phyloP scores from a whole-genome alignment of 495 filamentous ascomycete genomes.

The Aspergillus affinis region DNA sequence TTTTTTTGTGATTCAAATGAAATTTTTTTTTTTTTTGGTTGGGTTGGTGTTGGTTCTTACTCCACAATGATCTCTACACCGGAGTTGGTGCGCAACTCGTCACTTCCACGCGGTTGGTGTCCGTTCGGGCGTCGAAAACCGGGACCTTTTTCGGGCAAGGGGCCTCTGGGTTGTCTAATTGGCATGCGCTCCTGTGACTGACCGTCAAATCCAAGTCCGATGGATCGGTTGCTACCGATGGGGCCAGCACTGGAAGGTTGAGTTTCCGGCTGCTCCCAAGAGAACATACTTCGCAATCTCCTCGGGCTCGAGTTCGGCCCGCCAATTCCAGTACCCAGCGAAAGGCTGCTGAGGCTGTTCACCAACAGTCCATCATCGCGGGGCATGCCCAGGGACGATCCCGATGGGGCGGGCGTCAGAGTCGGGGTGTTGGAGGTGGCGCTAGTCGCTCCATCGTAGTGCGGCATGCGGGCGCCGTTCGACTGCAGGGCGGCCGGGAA shows the following conservation, averaged over 20 bases:
- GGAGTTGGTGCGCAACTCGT: slow-evolving; percentile 63
- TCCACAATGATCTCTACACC: slow-evolving; percentile 59
- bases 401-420: slow-evolving; percentile 72
- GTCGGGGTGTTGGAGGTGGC: slow-evolving; percentile 70
- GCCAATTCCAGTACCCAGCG: slow-evolving; percentile 60
- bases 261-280: slow-evolving; percentile 58
- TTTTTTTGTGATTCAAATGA: slow-evolving; percentile 9
- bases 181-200: slow-evolving; percentile 66
- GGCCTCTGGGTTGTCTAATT: slow-evolving; percentile 80
- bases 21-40: slow-evolving; percentile 10
- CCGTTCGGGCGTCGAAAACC: slow-evolving; percentile 81
- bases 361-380: slow-evolving; percentile 67
- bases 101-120: slow-evolving; percentile 77
- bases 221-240: slow-evolving; percentile 83
- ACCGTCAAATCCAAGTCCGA: slow-evolving; percentile 63
- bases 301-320: slow-evolving; percentile 56
- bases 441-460: slow-evolving; percentile 57
- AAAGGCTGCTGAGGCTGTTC: slow-evolving; percentile 65
- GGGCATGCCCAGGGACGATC: slow-evolving; percentile 54
- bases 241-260: slow-evolving; percentile 62
- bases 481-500: slow-evolving; percentile 72
- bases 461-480: slow-evolving; percentile 64
- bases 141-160: slow-evolving; percentile 70
- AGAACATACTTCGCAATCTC: slow-evolving; percentile 65
- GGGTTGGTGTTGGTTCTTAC: slow-evolving; percentile 25